phyloP scores from a whole-genome alignment of 805 yeast species.

The Schwanniomyces polymorphus region DNA sequence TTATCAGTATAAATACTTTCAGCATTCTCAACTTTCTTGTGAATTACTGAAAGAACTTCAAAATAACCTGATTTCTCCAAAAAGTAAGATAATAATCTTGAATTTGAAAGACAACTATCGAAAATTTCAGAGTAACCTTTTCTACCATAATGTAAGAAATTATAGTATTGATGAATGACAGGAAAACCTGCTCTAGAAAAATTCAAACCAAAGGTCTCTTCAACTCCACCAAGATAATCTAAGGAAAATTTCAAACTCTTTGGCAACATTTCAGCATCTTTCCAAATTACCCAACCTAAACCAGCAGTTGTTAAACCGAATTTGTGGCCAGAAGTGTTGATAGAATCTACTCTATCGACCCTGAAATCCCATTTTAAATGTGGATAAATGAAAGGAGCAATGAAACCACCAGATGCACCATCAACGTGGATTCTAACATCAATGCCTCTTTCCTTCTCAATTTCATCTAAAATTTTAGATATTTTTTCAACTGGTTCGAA shows the following conservation, averaged over 20 bases:
- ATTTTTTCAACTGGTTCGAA: slow-evolving; percentile 75
- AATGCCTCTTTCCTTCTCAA: slow-evolving; percentile 64
- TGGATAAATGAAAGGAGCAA: slow-evolving; percentile 83
- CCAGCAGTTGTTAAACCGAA: slow-evolving; percentile 91
- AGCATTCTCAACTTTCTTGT: slow-evolving; percentile 44
- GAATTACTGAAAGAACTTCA: slow-evolving; percentile 76
- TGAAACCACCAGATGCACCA: slow-evolving; percentile 89
- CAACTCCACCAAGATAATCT: slow-evolving; percentile 84
- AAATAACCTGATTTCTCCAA: slow-evolving; percentile 66
- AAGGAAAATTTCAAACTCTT: slow-evolving; percentile 72
- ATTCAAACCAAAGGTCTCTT: slow-evolving; percentile 82
- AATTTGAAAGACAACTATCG: slow-evolving; percentile 63
- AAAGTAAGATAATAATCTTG: slow-evolving; percentile 63
- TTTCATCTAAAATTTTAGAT: slow-evolving; percentile 63
- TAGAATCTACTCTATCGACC: slow-evolving; percentile 72
- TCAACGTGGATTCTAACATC: slow-evolving; percentile 87
- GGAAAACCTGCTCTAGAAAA: slow-evolving; percentile 94
- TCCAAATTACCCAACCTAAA: slow-evolving; percentile 90
- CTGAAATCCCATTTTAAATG: slow-evolving; percentile 82
- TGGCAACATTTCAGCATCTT: slow-evolving; percentile 63
- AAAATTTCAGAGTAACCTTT: slow-evolving; percentile 71
- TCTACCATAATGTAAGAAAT: slow-evolving; percentile 68
- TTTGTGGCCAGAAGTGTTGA: slow-evolving; percentile 91
- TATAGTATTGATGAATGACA: slow-evolving; percentile 83
- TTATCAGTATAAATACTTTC: slow-evolving; percentile 17